Percentiles rank a stretch among this genome's conserved stretches.
phyloP scores from a whole-genome alignment of 306 rosid genomes.

The Quercus wislizeni region DNA sequence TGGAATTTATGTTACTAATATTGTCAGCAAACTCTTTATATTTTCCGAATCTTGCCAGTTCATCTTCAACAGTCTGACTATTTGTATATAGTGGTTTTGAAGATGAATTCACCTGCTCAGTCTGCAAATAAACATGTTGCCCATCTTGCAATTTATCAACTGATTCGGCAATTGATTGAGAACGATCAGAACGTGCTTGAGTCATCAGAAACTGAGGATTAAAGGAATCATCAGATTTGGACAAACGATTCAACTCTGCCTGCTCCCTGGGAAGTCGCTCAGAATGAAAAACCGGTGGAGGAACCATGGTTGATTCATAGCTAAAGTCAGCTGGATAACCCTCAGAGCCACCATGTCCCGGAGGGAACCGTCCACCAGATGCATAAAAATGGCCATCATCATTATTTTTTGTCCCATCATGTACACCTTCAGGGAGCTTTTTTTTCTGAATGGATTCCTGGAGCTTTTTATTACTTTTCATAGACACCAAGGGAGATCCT shows the following conservation, averaged over 20 bases:
- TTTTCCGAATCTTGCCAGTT: conserved; percentile 21
- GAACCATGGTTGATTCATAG: conserved; percentile 43
- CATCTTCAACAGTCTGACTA: conserved; percentile 34
- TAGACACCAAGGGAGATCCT: conserved; percentile 19
- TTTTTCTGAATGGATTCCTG: conserved; percentile 31
- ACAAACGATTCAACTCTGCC: conserved; percentile 52
- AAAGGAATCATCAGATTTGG: conserved; percentile 59
- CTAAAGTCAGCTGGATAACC: conserved; percentile 35
- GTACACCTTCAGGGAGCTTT: conserved; percentile 20
- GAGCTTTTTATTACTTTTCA: conserved; percentile 33
- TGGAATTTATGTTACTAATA: conserved; percentile 23
- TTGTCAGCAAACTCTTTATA: conserved; percentile 25
- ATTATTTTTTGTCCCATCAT: conserved; percentile 19
- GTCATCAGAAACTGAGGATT: conserved; percentile 48
- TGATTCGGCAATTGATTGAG: conserved; percentile 31
- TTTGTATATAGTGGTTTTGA: conserved; percentile 25
- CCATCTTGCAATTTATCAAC: conserved; percentile 37
- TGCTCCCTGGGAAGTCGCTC: conserved; percentile 66
- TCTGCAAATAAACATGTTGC: conserved; percentile 20
- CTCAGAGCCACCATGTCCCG: conserved; percentile 35
- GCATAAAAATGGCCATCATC: conserved; percentile 24
- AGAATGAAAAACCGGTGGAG: conserved; percentile 51
- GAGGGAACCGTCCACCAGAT: conserved; percentile 16
- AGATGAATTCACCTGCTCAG: conserved; percentile 29
- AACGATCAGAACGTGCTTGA: conserved; percentile 42